phyloP scores from a whole-genome alignment of 2,329 filamentous ascomycete genomes.

The Triangularia verruculosa region DNA sequence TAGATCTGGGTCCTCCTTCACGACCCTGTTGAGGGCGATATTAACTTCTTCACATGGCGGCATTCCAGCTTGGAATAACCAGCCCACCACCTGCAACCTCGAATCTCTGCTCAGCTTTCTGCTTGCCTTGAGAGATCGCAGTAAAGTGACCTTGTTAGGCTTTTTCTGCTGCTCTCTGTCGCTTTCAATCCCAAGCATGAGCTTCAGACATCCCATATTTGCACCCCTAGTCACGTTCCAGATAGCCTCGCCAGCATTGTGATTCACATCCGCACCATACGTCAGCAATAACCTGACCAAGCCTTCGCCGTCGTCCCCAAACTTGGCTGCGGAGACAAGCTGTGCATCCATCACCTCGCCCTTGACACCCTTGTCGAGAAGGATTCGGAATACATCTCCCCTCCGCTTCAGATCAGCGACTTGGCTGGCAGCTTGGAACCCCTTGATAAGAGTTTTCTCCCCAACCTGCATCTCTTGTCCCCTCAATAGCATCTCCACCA shows the following conservation, averaged over 20 bases:
- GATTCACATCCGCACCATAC: constrained; percentile 54
- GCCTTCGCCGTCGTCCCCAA: constrained; percentile 46
- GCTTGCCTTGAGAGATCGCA: constrained; percentile 51
- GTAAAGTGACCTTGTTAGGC: constrained; percentile 47
- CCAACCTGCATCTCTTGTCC: constrained; percentile 35
- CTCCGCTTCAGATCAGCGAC: constrained; percentile 49
- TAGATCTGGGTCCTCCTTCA: constrained; percentile 50
- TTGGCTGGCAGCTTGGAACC: constrained; percentile 55
- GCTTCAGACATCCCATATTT: constrained; percentile 47
- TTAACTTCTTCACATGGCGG: constrained; percentile 49
- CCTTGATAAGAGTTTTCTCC: constrained; percentile 45
- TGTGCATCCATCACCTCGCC: constrained; percentile 53
- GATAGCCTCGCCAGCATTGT: constrained; percentile 53
- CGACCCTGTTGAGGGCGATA: constrained; percentile 47
- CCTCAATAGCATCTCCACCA: constrained; percentile 50
- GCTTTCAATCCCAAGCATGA: constrained; percentile 49
- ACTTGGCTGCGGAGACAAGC: constrained; percentile 51
- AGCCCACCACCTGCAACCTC: constrained; percentile 46
- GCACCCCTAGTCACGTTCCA: constrained; percentile 53
- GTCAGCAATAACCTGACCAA: constrained; percentile 50
- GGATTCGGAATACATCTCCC: constrained; percentile 48
- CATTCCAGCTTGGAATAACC: constrained; percentile 52
- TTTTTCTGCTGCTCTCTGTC: constrained; percentile 42
- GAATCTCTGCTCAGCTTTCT: constrained; percentile 50
- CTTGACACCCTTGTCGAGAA: constrained; percentile 48